Base-by-base conservation (phyloP, 257 asterid genomes). In the Petrea volubilis region DNA sequence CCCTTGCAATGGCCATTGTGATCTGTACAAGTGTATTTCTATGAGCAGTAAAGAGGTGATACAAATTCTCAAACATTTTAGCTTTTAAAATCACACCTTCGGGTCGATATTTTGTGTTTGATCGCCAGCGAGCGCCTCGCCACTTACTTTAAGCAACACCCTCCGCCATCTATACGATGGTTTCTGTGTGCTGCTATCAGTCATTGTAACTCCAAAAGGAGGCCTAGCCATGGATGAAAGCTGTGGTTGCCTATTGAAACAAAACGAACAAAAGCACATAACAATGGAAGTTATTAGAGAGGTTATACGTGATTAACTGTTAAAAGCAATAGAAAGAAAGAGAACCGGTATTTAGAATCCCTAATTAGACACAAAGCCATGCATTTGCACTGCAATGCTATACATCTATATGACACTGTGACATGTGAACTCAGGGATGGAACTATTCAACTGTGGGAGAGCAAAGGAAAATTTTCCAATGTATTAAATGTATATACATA, bases 71-170 rank as follows among this genome's bases (percentile, higher is more conserved):
- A 61, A 51, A 55, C 38, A 43, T 61, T 53, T 50, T 21, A 62
- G 50, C 64, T 27, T 15, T 29, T 24, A 43, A 20, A 40, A 38
- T 74, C 82, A 68, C 58, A 94, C 99, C 99, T 91, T 94, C 27
- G 99, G 99, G 77, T 94, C 99, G 29, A 91, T 94, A 78, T 88
- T 94, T 74, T 94, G 97, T 21, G 78, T 17, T 75, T 87, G 96
- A 79, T 94, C 98, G 62, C 99, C 99, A 18, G 99, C 98, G 79
- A 94, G 97, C 70, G 99, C 97, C 85, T 94, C 99, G 21, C 99
- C 99, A 46, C 99, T 94, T 68, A 94, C 99, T 88, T 94, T 94
- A 73, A 94, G 96, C 83, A 94, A 84, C 78, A 94, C 98, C 83
- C 99, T 82, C 49, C 88, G 97, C 99, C 99, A 91, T 84, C 61